Base-by-base conservation (phyloP, 192 early-diverging fungal species). In the Coemansia sp. region DNA sequence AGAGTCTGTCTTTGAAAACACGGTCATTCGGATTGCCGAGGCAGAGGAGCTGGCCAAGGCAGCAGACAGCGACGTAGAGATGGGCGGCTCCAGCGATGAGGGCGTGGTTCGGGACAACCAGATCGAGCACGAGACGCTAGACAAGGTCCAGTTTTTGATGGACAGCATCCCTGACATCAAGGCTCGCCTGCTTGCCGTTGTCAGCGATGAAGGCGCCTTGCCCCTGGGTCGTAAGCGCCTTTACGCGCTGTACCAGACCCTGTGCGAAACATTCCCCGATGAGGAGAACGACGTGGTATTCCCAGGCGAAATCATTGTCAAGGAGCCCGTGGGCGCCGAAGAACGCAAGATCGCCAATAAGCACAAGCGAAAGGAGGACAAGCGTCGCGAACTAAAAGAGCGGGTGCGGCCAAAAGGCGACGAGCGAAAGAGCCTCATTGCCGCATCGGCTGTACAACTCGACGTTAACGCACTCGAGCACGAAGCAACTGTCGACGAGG, bases 21-120 rank as follows among this genome's bases (percentile, higher is more conserved):
- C 65, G 23, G 78, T 81, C 21, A 62, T 81, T 18, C 78, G 78
- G 18, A 81, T 81, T 48, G 78, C 78, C 43, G 73, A 81, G 46
- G 78, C 78, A 3, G 78, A 81, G 55, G 73, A 75, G 45, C 62
- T 63, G 31, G 53, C 60, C 16, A 62, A 55, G 23, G 60, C 34
- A 20, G 59, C 66, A 2, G 50, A 28, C 39, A 31, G 23, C 55
- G 63, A 65, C 26, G 60, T 43, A 7, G 59, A 59, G 9, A 34
- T 14, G 28, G 21, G 9, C 9, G 57, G 23, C 4, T 31, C 43
- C 0, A 61, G 48, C 14, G 34, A 33, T 7, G 55, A 69, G 39
- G 58, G 38, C 21, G 60, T 67, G 24, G 48, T 59, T 20, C 40
- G 38, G 10, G 69, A 75, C 66, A 81, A 81, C 39, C 53, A 75